Evolutionary conservation across 805 yeast species (phyloP).

Genomic region (Candida nemodendra): DNA sequence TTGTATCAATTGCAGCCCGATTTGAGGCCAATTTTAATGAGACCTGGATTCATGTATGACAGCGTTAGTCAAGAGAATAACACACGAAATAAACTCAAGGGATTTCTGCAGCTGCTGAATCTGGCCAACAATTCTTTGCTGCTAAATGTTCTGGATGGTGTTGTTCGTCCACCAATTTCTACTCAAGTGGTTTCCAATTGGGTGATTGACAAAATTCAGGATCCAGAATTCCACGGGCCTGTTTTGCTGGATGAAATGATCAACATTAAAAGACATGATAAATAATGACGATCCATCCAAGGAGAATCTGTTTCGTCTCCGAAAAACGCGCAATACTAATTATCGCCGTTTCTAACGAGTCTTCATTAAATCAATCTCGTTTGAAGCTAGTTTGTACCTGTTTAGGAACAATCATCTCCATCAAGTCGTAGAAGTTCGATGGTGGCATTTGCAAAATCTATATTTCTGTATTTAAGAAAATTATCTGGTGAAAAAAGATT

Average conservation of each 20-base stretch:
- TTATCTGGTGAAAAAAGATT: too few relatives aligned
- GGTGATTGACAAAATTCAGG: constrained; percentile 53
- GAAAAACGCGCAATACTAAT: too few relatives aligned
- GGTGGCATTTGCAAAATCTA: too few relatives aligned
- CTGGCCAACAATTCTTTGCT: constrained; percentile 44
- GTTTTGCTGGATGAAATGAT: constrained; percentile 54
- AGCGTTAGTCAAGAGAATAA: constrained; percentile 33
- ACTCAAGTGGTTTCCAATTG: constrained; percentile 68
- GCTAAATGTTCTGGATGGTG: constrained; percentile 42
- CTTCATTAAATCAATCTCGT: too few relatives aligned
- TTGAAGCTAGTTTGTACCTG: too few relatives aligned
- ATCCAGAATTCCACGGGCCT: constrained; percentile 52
- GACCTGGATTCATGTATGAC: constrained; percentile 87
- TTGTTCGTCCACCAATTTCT: constrained; percentile 61
- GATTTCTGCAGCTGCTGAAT: constrained; percentile 42
- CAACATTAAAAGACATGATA: constrained; percentile 5
- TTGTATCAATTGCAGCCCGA: constrained; percentile 38
- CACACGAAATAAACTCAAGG: constrained; percentile 42
- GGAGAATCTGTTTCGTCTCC: too few relatives aligned
- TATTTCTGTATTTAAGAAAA: too few relatives aligned
- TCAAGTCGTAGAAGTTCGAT: too few relatives aligned
- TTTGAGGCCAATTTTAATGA: constrained; percentile 61
- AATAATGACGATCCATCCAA: not conserved
- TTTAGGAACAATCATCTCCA: too few relatives aligned
- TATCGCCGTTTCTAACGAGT: too few relatives aligned